A percentile compares a stretch with the other conserved stretches of the same genome.
These are phyloP conservation scores for Juncus inflexus DNA, from an alignment of 176 grass and related monocot genomes.

Conservation along the genomic window DNA sequence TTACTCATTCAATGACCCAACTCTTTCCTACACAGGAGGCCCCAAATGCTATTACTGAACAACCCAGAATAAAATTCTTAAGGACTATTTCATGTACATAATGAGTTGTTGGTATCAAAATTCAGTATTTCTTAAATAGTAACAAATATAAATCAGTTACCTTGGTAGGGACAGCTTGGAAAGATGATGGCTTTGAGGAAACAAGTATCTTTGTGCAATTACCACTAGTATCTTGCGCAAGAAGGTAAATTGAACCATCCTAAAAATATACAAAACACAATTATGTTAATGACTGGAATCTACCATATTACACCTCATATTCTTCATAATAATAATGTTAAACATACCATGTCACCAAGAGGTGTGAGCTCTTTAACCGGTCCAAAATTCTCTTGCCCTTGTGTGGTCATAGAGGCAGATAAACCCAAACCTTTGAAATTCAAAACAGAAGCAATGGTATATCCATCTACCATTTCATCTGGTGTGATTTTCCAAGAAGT, in stretches of 20 bases:
- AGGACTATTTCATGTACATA: too few species aligned
- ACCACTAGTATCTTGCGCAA: slow-evolving; percentile 62
- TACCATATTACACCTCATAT: too few species aligned
- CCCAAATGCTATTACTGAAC: too few species aligned
- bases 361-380: slow-evolving; percentile 69
- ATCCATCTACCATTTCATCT: slow-evolving; percentile 86
- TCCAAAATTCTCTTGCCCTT: slow-evolving; percentile 54
- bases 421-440: slow-evolving; percentile 76
- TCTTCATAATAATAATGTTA: background rate
- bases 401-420: slow-evolving; percentile 47
- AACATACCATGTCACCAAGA: slow-evolving; percentile 85
- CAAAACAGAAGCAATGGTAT: slow-evolving; percentile 81
- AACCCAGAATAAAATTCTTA: too few species aligned
- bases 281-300: too few species aligned
- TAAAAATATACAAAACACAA: slow-evolving; percentile 19
- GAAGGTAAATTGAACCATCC: slow-evolving; percentile 86
- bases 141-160: slow-evolving; percentile 35
- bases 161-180: slow-evolving; percentile 97
- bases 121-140: background rate
- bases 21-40: too few species aligned
- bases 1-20: too few species aligned
- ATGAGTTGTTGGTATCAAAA: too few species aligned
- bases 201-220: slow-evolving; percentile 69
- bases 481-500: slow-evolving; percentile 62
- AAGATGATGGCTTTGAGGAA: slow-evolving; percentile 84